phyloP scores from a whole-genome alignment of 345 rosid genomes.

The Draba incana region DNA sequence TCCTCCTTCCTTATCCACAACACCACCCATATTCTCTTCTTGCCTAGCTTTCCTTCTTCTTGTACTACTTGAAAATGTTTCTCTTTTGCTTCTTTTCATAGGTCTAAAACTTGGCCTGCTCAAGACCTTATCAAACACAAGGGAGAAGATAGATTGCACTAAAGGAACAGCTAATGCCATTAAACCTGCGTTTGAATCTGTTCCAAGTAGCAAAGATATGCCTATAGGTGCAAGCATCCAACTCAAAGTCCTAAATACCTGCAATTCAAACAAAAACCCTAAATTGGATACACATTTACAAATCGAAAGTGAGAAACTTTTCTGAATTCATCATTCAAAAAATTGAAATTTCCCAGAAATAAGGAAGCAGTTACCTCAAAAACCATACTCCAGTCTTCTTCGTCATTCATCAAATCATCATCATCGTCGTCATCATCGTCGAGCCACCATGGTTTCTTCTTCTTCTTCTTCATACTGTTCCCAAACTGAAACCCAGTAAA shows the following conservation, averaged over 20 bases:
- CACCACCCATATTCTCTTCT: conserved; percentile 37
- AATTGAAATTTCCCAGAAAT: not conserved
- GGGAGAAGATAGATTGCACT: conserved; percentile 64
- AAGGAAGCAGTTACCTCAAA: conserved; percentile 56
- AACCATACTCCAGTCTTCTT: conserved; percentile 55
- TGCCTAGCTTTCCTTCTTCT: conserved; percentile 38
- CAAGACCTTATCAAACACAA: conserved; percentile 60
- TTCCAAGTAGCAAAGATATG: conserved; percentile 70
- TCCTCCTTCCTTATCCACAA: conserved; percentile 44
- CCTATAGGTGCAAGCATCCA: conserved; percentile 86
- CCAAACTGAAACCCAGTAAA: conserved; percentile 36
- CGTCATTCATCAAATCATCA: conserved; percentile 43
- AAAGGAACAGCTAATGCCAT: conserved; percentile 93
- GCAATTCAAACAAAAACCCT: conserved; percentile 22
- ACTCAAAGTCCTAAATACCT: conserved; percentile 67
- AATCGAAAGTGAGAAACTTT: conserved; percentile 8
- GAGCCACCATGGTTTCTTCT: conserved; percentile 55
- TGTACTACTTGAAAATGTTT: conserved; percentile 41
- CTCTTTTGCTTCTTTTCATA: conserved; percentile 47
- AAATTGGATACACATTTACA: not conserved
- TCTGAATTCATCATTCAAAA: not conserved
- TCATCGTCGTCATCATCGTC: conserved; percentile 40
- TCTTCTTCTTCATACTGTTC: conserved; percentile 42
- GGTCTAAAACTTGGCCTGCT: conserved; percentile 47
- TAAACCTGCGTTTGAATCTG: conserved; percentile 70